These are phyloP conservation scores for Trypanosomatidae sp. DNA, from an alignment of 208 protist genomes.

Conservation along the genomic window DNA sequence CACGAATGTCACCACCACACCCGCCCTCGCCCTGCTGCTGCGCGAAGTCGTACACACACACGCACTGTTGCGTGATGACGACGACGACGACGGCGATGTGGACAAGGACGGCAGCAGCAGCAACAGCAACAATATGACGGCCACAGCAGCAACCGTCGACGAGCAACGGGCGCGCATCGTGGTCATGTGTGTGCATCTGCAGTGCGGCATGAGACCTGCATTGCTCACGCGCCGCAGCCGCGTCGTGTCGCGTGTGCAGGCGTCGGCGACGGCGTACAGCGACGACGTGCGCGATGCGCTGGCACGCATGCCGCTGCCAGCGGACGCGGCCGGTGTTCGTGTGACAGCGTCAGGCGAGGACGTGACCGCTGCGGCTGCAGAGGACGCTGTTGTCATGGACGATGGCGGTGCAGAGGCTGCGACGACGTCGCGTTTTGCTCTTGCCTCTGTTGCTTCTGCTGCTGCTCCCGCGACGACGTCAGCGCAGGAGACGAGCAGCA, in stretches of 20 bases:
- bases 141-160: too few relatives aligned
- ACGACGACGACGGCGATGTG: too few relatives aligned
- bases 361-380: too few relatives aligned
- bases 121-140: too few relatives aligned
- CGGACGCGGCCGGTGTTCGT: too few relatives aligned
- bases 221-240: conserved; percentile 25
- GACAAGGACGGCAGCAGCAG: too few relatives aligned
- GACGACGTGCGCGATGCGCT: conserved; percentile 41
- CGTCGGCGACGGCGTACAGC: conserved; percentile 10
- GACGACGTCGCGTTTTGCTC: conserved; percentile 10
- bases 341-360: too few relatives aligned
- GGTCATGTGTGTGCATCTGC: conserved; percentile 53
- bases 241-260: conserved; percentile 11
- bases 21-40: conserved; percentile 40
- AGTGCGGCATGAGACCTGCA: conserved; percentile 48
- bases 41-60: conserved; percentile 15
- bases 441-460: conserved; percentile 22
- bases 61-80: conserved; percentile 7
- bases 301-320: conserved; percentile 34
- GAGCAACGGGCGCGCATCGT: conserved; percentile 40
- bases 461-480: background rate
- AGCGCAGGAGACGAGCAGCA: background rate
- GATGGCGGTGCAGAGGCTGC: too few relatives aligned
- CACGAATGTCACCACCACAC: conserved; percentile 28
- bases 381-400: too few relatives aligned